Conservation (phyloP, 352 stramenopile genomes). For the Phytophthora pistaciae region DNA sequence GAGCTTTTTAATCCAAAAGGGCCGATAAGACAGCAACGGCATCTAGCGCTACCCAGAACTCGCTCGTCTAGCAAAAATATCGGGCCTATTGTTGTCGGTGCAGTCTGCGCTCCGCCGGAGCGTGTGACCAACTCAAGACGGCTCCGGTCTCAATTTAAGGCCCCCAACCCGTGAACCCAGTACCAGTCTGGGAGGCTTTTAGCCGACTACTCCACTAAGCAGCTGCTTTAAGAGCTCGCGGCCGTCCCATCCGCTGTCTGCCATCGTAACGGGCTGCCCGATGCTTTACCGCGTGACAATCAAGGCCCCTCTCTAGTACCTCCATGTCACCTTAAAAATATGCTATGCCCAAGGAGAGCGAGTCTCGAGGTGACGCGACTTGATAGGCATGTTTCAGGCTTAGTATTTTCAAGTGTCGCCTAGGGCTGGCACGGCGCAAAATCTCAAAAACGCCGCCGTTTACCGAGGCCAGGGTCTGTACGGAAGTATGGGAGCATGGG, state of each 20-base stretch:
- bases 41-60: conserved; percentile 19
- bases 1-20: neutral
- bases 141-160: conserved; percentile 28
- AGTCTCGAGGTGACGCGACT: conserved; percentile 12
- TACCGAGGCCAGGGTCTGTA: conserved; percentile 5
- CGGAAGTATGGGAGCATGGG: conserved; percentile 24
- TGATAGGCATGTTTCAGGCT: conserved; percentile 10
- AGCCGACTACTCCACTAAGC: too few species aligned
- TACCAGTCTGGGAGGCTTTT: neutral
- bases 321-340: conserved; percentile 12
- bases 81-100: conserved; percentile 29
- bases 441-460: conserved; percentile 26
- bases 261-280: conserved; percentile 3
- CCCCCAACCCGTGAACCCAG: conserved; percentile 31
- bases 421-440: conserved; percentile 4
- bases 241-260: conserved; percentile 8
- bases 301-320: neutral
- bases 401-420: neutral
- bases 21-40: conserved; percentile 29
- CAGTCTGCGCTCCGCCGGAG: neutral
- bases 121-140: conserved; percentile 28
- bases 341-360: neutral
- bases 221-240: neutral
- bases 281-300: conserved; percentile 12
- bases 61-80: conserved; percentile 27